phyloP scores from a whole-genome alignment of 169 alveolate genomes.

The Eimeria acervulina region DNA sequence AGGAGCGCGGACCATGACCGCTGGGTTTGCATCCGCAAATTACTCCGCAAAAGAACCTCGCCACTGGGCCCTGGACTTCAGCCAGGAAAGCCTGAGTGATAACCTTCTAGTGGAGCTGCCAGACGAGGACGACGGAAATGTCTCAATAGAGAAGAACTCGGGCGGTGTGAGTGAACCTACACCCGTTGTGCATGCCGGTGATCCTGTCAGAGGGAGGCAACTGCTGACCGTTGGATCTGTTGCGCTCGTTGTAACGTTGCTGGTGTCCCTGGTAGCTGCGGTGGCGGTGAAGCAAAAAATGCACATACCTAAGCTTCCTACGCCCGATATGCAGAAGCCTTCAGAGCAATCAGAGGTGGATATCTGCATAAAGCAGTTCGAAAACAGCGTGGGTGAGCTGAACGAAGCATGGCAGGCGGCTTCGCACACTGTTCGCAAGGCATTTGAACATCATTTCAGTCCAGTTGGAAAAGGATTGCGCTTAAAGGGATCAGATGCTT shows the following conservation, averaged over 20 bases:
- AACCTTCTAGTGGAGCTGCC: neutral
- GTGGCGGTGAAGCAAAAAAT: neutral
- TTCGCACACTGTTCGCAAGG: neutral
- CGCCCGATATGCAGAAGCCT: neutral
- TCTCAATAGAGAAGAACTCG: neutral
- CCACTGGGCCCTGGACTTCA: neutral
- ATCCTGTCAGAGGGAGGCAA: neutral
- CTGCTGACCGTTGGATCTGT: neutral
- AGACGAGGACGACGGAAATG: neutral
- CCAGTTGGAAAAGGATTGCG: neutral
- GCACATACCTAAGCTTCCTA: neutral
- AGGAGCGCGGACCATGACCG: neutral
- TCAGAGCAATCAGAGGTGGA: neutral
- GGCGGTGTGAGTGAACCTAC: neutral
- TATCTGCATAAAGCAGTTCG: neutral
- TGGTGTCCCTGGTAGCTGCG: neutral
- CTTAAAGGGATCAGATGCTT: neutral
- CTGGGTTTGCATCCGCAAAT: neutral
- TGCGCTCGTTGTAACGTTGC: no score
- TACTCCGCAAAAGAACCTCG: neutral
- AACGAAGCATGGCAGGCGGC: neutral
- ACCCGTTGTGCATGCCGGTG: neutral
- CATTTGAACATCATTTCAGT: neutral
- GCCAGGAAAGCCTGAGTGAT: neutral
- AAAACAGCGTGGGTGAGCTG: neutral